A percentile compares a stretch with the other conserved stretches of the same genome.
phyloP scores from a whole-genome alignment of 192 early-diverging fungal genomes.

The Kappamyces sp. region DNA sequence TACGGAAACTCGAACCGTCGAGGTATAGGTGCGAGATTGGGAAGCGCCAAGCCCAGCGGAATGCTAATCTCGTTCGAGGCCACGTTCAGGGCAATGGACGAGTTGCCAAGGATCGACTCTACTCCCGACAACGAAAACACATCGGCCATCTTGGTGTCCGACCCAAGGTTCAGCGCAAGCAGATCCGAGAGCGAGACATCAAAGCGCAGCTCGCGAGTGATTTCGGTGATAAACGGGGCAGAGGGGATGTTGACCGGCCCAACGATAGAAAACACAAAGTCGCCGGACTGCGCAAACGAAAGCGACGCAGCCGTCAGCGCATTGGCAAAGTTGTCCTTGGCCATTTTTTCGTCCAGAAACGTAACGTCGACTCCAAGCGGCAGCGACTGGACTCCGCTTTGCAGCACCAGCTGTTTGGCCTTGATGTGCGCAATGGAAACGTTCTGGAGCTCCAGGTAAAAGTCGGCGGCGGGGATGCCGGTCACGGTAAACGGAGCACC shows the following conservation, averaged over 20 bases:
- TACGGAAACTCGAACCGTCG: neutral
- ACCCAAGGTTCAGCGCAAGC: slow-evolving; percentile 26
- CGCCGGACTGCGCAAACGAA: slow-evolving; percentile 19
- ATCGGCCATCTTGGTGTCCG: slow-evolving; percentile 8
- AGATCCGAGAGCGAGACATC: neutral
- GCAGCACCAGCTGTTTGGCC: slow-evolving; percentile 23
- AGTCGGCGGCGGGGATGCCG: slow-evolving; percentile 18
- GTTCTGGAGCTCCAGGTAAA: slow-evolving; percentile 27
- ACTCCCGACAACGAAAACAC: slow-evolving; percentile 16
- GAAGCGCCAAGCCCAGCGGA: neutral
- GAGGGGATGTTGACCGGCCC: slow-evolving; percentile 25
- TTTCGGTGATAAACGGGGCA: slow-evolving; percentile 21
- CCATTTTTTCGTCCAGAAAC: slow-evolving; percentile 22
- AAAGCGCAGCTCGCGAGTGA: slow-evolving; percentile 14
- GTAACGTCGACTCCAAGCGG: slow-evolving; percentile 25
- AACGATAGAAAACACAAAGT: slow-evolving; percentile 20
- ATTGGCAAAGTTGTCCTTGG: slow-evolving; percentile 15
- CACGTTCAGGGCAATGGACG: slow-evolving; percentile 2
- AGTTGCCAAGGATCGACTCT: slow-evolving; percentile 14
- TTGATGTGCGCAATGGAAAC: slow-evolving; percentile 16
- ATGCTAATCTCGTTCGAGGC: slow-evolving; percentile 5
- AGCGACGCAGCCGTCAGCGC: slow-evolving; percentile 22
- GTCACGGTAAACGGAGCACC: slow-evolving; percentile 25
- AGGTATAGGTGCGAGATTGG: slow-evolving; percentile 6
- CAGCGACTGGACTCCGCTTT: slow-evolving; percentile 20